These are phyloP conservation scores for Aspergillus biplanus DNA, from an alignment of 495 filamentous ascomycete genomes.

Conservation along the genomic window DNA sequence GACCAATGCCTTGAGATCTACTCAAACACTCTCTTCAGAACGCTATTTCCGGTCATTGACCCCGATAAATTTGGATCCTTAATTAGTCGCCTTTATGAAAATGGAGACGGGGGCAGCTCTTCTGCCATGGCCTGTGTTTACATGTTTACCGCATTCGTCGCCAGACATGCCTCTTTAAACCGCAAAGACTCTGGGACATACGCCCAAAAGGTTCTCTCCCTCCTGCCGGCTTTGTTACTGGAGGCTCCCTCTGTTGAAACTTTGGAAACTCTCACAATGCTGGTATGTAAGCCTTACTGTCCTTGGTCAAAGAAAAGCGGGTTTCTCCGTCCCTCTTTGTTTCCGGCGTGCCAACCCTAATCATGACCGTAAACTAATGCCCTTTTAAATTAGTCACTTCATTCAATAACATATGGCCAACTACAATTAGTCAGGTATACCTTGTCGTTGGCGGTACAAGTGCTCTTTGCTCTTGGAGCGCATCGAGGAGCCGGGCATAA, in stretches of 20 bases:
- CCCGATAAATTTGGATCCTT: no score
- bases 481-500: conserved; percentile 11
- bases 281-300: conserved; percentile 22
- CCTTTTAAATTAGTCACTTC: background rate
- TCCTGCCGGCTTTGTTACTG: conserved; percentile 30
- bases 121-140: conserved; percentile 19
- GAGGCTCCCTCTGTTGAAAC: conserved; percentile 28
- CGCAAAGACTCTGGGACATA: conserved; percentile 31
- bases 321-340: no score
- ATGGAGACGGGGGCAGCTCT: no score
- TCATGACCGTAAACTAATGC: no score
- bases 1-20: no score
- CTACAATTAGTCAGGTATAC: conserved; percentile 27
- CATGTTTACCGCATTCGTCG: conserved; percentile 35
- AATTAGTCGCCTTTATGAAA: no score
- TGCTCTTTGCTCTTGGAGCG: conserved; percentile 28
- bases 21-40: no score
- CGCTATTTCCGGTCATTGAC: no score
- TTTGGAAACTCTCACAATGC: conserved; percentile 29
- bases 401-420: conserved; percentile 17
- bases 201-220: conserved; percentile 24
- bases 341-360: no score
- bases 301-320: background rate
- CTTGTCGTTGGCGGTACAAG: conserved; percentile 27
- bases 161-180: conserved; percentile 23